These are phyloP conservation scores for Solanum commersonii DNA, from an alignment of 257 asterid genomes.

Conservation along the genomic window DNA sequence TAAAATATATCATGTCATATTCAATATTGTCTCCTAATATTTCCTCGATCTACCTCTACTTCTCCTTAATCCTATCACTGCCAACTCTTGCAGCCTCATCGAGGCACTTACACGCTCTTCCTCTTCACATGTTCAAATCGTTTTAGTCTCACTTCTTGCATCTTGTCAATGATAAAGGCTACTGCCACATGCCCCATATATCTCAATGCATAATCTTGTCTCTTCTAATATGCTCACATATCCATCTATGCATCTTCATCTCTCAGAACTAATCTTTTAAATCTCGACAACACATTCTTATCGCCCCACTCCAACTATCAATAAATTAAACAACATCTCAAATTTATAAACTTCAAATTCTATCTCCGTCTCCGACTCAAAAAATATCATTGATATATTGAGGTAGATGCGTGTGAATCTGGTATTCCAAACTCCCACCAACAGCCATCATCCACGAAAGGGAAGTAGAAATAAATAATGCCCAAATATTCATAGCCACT, in stretches of 20 bases:
- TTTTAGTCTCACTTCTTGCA: not conserved
- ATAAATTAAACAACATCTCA: not conserved
- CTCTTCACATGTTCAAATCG: not conserved
- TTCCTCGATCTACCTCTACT: rapidly evolving
- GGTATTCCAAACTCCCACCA: not conserved
- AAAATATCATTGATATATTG: not conserved
- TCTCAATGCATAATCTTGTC: not conserved
- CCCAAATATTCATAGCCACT: constrained; percentile 23
- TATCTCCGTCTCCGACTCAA: rapidly evolving
- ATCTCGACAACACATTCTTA: not conserved
- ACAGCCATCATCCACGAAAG: not conserved
- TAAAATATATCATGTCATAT: not conserved
- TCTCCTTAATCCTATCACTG: not conserved
- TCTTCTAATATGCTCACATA: rapidly evolving
- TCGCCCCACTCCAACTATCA: not conserved
- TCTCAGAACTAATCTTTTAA: not conserved
- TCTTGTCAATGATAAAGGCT: not conserved
- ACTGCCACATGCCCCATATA: not conserved
- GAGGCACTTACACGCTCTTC: rapidly evolving
- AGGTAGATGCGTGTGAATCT: not conserved
- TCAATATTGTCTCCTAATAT: rapidly evolving
- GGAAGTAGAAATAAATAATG: not conserved
- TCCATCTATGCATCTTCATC: not conserved
- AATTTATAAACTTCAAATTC: not conserved
- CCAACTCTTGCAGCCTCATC: not conserved